Evolutionary conservation across 352 stramenopile genomes (phyloP), one percentile per base, ranked within the genome.

Genomic region (Aphanomyces euteiches): DNA sequence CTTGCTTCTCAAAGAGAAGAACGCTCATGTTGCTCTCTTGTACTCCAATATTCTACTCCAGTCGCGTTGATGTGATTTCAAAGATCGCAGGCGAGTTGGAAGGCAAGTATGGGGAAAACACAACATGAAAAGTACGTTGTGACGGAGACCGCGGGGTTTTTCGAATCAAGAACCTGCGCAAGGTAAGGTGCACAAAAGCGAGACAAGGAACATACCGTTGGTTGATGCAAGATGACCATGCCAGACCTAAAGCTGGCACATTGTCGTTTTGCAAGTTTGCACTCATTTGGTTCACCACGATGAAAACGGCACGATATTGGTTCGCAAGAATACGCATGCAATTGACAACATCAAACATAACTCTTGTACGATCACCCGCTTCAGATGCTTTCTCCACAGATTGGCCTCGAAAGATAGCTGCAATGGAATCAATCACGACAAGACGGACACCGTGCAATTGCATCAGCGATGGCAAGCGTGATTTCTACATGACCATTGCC

Each of bases 171-270:
- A 48, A 45, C 4, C 38, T 54, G 56, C 37, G 13, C 15, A 17
- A 28, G 43, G 21, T 43, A 48, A 19, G 36, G 58, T 39, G 13
- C 21, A 54, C n/a, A 19, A 19, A 66, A 58, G 47, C 15, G 45
- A 8, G 17, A 36, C 67, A 67, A 10, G 28, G 4, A 8, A 74
- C 76, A 66, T 74, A 90, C 83, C 86, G 75, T 69, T 94, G 87
- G 73, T 92, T 92, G 75, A 94, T 78, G 76, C 87, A 94, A 75
- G 89, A 83, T 38, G 87, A 90, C 87, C 87, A 94, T 3, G 87
- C 91, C 4, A 92, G 67, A 1, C 87, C 87, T 2, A 94, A 73
- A 34, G 87, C 84, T 1, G 87, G 87, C 39, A 87, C 83, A 0
- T 71, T 73, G 13, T 75, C 73, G 19, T 75, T 63, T 8, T 74